These are phyloP conservation scores for Cystobasidium onofrii DNA, from an alignment of 768 basidiomycete species.

Conservation along the genomic window DNA sequence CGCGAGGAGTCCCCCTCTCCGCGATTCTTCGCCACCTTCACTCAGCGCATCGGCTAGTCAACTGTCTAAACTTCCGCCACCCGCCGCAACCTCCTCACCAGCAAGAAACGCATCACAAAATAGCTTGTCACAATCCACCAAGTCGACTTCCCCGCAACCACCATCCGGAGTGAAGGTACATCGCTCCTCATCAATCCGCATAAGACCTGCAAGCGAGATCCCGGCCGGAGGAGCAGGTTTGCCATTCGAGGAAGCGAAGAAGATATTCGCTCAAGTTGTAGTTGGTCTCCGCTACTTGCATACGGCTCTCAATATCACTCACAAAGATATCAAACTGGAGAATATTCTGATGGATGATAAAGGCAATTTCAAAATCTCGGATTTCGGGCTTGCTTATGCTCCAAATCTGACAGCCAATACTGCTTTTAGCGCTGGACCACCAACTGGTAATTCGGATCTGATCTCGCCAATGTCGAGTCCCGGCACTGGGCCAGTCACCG, in stretches of 20 bases:
- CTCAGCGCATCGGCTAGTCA: neutral
- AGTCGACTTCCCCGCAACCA: neutral
- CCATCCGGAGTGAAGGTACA: neutral
- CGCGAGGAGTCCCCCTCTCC: constrained; percentile 54
- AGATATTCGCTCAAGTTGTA: constrained; percentile 74
- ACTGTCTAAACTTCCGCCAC: neutral
- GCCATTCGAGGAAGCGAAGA: constrained; percentile 41
- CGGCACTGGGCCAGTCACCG: neutral
- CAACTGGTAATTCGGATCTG: neutral
- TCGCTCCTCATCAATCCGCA: constrained; percentile 9
- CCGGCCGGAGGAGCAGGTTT: constrained; percentile 48
- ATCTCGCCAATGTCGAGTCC: constrained; percentile 3
- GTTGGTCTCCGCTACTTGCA: constrained; percentile 75
- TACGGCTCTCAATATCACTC: constrained; percentile 64
- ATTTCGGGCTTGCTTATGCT: constrained; percentile 69
- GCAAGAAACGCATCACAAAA: neutral
- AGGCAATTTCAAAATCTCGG: constrained; percentile 59
- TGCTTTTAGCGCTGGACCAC: neutral
- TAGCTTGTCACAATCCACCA: constrained; percentile 15
- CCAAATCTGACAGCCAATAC: neutral
- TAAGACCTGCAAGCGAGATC: neutral
- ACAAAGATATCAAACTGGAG: constrained; percentile 93
- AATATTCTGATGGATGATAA: constrained; percentile 64
- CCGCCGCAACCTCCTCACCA: neutral
- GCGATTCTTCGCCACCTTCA: constrained; percentile 1